Base-by-base conservation (phyloP, 306 rosid species). In the Senna siamea region DNA sequence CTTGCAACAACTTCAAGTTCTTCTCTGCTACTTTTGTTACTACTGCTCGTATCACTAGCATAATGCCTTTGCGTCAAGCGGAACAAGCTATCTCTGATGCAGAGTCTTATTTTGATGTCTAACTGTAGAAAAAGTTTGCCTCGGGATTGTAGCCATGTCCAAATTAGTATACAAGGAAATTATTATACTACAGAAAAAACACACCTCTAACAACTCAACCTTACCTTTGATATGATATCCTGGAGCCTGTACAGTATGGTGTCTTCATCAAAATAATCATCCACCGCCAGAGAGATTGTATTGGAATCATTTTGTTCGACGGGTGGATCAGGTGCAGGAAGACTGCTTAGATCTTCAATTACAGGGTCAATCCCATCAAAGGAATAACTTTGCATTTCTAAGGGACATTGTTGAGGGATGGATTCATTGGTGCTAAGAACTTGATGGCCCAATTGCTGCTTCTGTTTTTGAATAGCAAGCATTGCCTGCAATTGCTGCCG, bases 401-500 rank as follows among this genome's bases (percentile, higher is more conserved):
- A 78, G 66, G 78, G 77, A 65, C 73, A 61, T 5, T 76, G 87
- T 66, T 80, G 79, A 47, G 82, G n/a, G 70, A 82, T 47, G 52
- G 85, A 63, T 60, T 85, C 83, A 77, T 70, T 76, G 63, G 78
- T 34, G 40, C 78, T 70, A 57, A 85, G 77, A 74, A 80, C 81
- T 82, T 89, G 96, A 70, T 82, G 89, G 66, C 75, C 78, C 72
- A 94, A 76, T 75, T 88, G 88, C 79, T 87, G 89, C 37, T 86
- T 89, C 73, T 94, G 91, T 79, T 88, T 92, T 81, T 85, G 82
- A 82, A 94, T 92, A 82, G 99, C 99, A 87, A 94, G 87, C 96
- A 95, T 81, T 62, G 99, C 99, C 85, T 85, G 97, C 83, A 89
- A 80, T 85, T 95, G 97, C 70, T 95, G 99, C 72, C 98, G 87